Base-by-base conservation (phyloP, 108 stramenopile genomes). In the Fragilaria crotonensis region DNA sequence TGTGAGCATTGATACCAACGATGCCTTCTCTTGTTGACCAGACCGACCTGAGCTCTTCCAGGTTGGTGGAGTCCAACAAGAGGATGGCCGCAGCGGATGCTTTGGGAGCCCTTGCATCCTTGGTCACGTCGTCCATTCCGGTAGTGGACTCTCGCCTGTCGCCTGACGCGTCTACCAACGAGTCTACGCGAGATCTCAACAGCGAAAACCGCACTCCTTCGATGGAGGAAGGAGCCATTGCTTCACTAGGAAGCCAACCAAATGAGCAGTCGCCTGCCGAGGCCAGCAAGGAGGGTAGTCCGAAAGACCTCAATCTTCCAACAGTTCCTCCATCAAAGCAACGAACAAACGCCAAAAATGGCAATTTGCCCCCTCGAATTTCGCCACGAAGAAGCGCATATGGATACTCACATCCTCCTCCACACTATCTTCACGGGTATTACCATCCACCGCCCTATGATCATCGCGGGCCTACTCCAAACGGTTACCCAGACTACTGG, bases 21-120 rank as follows among this genome's bases (percentile, higher is more conserved):
- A 46, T 46, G 45, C 45, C 45, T 1, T 46, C 45, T 46, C 45
- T 46, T 46, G 45, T 46, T 4, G 22, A 46, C 3, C 45, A 46
- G 22, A 21, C 22, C 45, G 22, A 46, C 19, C 20, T 19, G 2
- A n/a, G 22, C 20, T 19, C 20, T 4, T 21, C 2, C 1, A 46
- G 45, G 22, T 21, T 21, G 45, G 45, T 2, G 22, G 45, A 46
- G 45, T 2, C 45, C 19, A 21, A 46, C 2, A 46, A 46, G 22
- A 46, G 45, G 22, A 46, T 46, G 45, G 45, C 19, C 19, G 45
- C 45, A 21, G 4, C 22, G 1, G 45, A 46, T 46, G 45, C 45
- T 21, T 21, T 46, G 45, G 45, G 45, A 4, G 45, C 45, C 22
- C 45, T 46, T 21, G 45, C 45, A 2, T 21, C 3, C 22, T 2